These are phyloP conservation scores for Solanum gracilifrons DNA, from an alignment of 257 asterid genomes.

Conservation along the genomic window DNA sequence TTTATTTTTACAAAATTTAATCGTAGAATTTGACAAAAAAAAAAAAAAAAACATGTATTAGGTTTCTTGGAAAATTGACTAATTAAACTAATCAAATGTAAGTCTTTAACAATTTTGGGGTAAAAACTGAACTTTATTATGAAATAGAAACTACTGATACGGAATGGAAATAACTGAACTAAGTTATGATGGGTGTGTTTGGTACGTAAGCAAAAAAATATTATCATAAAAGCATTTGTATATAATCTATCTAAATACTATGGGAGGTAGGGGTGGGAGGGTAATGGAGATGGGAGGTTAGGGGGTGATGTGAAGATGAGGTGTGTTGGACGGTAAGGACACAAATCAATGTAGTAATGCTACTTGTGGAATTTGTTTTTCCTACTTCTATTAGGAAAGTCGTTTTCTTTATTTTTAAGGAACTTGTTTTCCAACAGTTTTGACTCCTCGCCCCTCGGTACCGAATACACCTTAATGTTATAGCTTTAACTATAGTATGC, in stretches of 20 bases:
- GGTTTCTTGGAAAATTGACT: not conserved
- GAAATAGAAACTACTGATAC: not conserved
- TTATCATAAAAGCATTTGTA: not conserved
- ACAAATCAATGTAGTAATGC: not conserved
- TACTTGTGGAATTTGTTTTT: not conserved
- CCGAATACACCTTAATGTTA: not conserved
- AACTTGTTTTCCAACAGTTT: not conserved
- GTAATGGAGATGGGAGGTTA: not conserved
- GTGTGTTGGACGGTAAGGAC: not conserved
- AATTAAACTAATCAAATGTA: not conserved
- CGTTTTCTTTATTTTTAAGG: not conserved
- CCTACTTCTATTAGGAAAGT: not conserved
- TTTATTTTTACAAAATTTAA: not conserved
- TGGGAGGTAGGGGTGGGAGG: not conserved
- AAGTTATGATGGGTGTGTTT: not conserved
- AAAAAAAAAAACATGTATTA: not conserved
- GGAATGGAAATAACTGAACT: not conserved
- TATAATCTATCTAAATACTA: not conserved
- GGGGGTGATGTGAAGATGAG: not conserved
- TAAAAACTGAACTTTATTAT: not conserved
- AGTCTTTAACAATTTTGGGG: not conserved
- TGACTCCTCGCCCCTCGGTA: not conserved
- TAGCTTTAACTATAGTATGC: not conserved
- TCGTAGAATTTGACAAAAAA: not conserved
- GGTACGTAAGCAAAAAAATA: not conserved